Percentiles rank a stretch among this genome's conserved stretches.
phyloP scores from a whole-genome alignment of 495 filamentous ascomycete genomes.

The Aspergillus ellipticus region DNA sequence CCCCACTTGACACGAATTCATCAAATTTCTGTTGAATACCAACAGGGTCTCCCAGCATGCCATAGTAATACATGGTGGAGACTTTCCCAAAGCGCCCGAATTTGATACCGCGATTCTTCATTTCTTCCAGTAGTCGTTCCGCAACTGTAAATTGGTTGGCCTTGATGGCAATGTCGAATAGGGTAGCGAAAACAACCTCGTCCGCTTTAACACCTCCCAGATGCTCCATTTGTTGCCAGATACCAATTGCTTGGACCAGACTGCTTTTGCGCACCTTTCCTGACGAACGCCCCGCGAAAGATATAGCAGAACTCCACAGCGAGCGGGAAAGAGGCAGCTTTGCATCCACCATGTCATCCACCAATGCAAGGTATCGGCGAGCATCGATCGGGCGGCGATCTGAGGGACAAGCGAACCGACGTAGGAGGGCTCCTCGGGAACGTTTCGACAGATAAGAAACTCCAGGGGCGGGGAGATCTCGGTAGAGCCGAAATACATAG shows the following conservation, averaged over 20 bases:
- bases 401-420: constrained; percentile 54
- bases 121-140: constrained; percentile 79
- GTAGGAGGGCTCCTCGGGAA: constrained; percentile 62
- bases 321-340: constrained; percentile 57
- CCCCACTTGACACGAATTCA: constrained; percentile 71
- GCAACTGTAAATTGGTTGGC: constrained; percentile 77
- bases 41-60: constrained; percentile 63
- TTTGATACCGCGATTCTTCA: constrained; percentile 59
- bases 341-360: constrained; percentile 74
- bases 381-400: constrained; percentile 40
- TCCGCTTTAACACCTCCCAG: constrained; percentile 60
- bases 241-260: constrained; percentile 64
- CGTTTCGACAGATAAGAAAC: constrained; percentile 57
- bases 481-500: constrained; percentile 58
- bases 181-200: constrained; percentile 79
- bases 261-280: constrained; percentile 59
- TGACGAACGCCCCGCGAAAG: constrained; percentile 69
- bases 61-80: constrained; percentile 76
- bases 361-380: constrained; percentile 74
- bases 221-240: constrained; percentile 90
- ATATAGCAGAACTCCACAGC: constrained; percentile 82
- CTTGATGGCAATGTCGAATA: constrained; percentile 86
- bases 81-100: constrained; percentile 74
- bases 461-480: constrained; percentile 58
- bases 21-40: constrained; percentile 68